Percentiles rank a stretch among this genome's conserved stretches.
phyloP scores from a whole-genome alignment of 2,329 filamentous ascomycete genomes.

The Talaromyces sp. region DNA sequence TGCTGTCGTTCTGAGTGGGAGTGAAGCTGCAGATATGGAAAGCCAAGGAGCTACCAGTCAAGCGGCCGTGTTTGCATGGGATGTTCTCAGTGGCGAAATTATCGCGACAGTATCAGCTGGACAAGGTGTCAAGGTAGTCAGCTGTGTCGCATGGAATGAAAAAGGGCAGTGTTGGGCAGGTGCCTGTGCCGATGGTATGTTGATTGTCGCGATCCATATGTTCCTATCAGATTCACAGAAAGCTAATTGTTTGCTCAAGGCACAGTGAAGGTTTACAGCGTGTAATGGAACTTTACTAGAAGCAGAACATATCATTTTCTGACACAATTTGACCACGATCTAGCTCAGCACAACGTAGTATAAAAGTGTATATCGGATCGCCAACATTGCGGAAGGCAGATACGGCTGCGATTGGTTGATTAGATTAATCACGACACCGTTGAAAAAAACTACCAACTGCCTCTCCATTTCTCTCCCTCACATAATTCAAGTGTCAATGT shows the following conservation, averaged over 20 bases:
- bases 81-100: constrained; percentile 70
- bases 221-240: background rate
- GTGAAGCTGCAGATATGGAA: constrained; percentile 54
- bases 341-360: background rate
- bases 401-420: background rate
- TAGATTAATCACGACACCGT: background rate
- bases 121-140: constrained; percentile 41
- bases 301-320: background rate
- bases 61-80: constrained; percentile 63
- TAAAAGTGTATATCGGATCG: background rate
- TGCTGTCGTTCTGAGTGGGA: constrained; percentile 73
- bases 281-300: background rate
- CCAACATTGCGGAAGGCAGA: background rate
- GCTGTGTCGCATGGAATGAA: constrained; percentile 47
- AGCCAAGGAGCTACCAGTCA: constrained; percentile 22
- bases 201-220: background rate
- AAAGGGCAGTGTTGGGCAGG: constrained; percentile 38
- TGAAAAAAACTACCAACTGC: background rate
- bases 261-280: constrained; percentile 24
- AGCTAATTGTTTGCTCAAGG: constrained; percentile 20
- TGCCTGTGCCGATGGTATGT: constrained; percentile 42
- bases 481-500: background rate
- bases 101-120: constrained; percentile 56
- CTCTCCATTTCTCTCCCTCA: background rate
- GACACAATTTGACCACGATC: background rate